Evolutionary conservation across 768 basidiomycete genomes (phyloP).

Genomic region (Strobilomyces echinocephalus): DNA sequence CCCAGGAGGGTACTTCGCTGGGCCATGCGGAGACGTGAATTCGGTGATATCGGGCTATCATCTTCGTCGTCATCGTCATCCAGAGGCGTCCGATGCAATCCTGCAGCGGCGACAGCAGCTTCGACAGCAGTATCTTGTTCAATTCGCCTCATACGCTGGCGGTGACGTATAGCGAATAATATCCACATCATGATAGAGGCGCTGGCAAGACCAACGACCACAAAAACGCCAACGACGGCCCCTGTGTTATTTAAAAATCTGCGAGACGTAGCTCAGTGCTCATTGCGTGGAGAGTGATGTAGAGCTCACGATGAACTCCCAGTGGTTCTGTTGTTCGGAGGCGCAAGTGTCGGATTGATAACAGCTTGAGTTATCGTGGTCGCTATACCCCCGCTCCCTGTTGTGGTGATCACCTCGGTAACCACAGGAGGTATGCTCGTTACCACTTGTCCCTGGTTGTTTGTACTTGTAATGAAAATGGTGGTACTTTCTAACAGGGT

Average conservation of each 20-base stretch:
- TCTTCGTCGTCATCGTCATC: conserved; percentile 65
- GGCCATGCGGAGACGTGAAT: conserved; percentile 29
- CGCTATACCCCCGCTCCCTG: conserved; percentile 46
- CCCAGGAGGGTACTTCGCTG: conserved; percentile 33
- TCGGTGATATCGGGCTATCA: conserved; percentile 17
- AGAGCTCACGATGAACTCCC: conserved; percentile 44
- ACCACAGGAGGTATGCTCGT: conserved; percentile 52
- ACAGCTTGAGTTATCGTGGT: conserved; percentile 59
- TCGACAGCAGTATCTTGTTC: conserved; percentile 70
- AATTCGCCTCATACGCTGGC: conserved; percentile 53
- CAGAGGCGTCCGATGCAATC: conserved; percentile 61
- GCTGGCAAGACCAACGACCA: conserved; percentile 79
- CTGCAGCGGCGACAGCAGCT: conserved; percentile 68
- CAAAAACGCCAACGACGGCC: conserved; percentile 88
- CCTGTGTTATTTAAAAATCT: conserved; percentile 88
- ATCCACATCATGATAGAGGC: conserved; percentile 66
- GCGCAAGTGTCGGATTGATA: conserved; percentile 67
- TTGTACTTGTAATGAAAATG: conserved; percentile 57
- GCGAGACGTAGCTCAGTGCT: conserved; percentile 6
- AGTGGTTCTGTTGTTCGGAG: conserved; percentile 37
- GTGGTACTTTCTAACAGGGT: conserved; percentile 46
- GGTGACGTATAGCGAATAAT: conserved; percentile 64
- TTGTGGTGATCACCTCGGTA: conserved; percentile 54
- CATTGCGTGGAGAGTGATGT: neutral
- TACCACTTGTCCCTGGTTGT: conserved; percentile 44